Percentiles rank a stretch among this genome's conserved stretches.
Conservation (phyloP, 306 rosid species). For the Erythrophleum fordii region DNA sequence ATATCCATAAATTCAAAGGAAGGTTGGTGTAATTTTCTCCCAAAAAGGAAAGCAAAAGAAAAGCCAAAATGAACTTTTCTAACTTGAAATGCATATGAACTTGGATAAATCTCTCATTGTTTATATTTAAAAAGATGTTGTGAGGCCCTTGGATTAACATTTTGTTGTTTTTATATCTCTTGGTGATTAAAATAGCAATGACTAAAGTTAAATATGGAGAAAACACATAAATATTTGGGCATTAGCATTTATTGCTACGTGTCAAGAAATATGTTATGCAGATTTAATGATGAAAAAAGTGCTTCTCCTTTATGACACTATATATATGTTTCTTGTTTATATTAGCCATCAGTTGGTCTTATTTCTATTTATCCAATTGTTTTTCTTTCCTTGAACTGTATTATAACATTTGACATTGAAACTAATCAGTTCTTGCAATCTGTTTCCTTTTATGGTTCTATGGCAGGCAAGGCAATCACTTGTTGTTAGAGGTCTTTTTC, state of each 20-base stretch:
- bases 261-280: background rate
- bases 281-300: background rate
- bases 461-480: slow-evolving; percentile 93
- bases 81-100: slow-evolving; percentile 5
- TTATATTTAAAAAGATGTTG: background rate
- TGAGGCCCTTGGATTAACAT: background rate
- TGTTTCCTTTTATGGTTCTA: slow-evolving; percentile 17
- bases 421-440: slow-evolving; percentile 17
- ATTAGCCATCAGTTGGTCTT: background rate
- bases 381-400: slow-evolving; percentile 20
- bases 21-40: background rate
- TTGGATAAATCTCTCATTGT: background rate
- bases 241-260: slow-evolving; percentile 1
- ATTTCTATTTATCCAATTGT: background rate
- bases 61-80: background rate
- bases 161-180: background rate
- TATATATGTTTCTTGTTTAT: background rate
- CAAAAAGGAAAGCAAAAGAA: too few relatives aligned
- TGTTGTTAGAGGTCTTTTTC: slow-evolving; percentile 88
- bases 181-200: background rate
- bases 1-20: background rate
- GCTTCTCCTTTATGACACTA: background rate
- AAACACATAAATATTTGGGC: background rate
- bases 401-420: slow-evolving; percentile 16
- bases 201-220: background rate